Percentiles rank a stretch among this genome's conserved stretches.
Conservation (phyloP, 106 monocot species). For the Ottelia alismoides region DNA sequence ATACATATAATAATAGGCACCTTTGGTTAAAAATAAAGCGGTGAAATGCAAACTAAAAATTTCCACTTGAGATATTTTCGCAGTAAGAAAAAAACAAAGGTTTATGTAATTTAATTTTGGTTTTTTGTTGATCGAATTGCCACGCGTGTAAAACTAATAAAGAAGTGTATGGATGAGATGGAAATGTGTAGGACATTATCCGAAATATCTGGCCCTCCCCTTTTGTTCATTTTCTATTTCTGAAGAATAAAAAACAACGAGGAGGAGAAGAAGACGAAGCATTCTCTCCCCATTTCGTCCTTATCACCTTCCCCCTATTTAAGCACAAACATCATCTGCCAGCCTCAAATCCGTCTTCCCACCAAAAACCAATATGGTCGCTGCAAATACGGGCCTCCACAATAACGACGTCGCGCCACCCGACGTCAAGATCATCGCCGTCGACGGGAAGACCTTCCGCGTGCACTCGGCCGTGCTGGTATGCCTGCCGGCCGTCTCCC, state of each 20-base stretch:
- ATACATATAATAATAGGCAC: too few species aligned
- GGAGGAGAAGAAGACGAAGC: not conserved
- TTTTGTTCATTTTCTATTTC: not conserved
- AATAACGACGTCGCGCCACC: not conserved
- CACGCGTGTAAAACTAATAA: not conserved
- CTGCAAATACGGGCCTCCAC: too few species aligned
- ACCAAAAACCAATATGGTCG: not conserved
- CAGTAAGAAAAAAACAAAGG: too few species aligned
- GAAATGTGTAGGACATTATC: not conserved
- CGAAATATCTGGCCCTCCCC: not conserved
- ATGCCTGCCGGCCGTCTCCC: not conserved
- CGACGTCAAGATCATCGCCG: conserved; percentile 40
- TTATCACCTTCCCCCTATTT: too few species aligned
- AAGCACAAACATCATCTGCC: not conserved
- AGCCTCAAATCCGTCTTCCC: not conserved
- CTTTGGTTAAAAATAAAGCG: too few species aligned
- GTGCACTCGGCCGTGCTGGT: conserved; percentile 50
- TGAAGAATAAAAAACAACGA: not conserved
- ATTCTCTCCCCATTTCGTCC: too few species aligned
- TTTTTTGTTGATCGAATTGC: too few species aligned
- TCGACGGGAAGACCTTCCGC: conserved; percentile 35
- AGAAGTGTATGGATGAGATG: not conserved
- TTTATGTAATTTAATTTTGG: too few species aligned
- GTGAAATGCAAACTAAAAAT: too few species aligned
- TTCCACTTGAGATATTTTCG: too few species aligned